Conservation (phyloP, 108 stramenopile species). For the Cyclotella baltica region DNA sequence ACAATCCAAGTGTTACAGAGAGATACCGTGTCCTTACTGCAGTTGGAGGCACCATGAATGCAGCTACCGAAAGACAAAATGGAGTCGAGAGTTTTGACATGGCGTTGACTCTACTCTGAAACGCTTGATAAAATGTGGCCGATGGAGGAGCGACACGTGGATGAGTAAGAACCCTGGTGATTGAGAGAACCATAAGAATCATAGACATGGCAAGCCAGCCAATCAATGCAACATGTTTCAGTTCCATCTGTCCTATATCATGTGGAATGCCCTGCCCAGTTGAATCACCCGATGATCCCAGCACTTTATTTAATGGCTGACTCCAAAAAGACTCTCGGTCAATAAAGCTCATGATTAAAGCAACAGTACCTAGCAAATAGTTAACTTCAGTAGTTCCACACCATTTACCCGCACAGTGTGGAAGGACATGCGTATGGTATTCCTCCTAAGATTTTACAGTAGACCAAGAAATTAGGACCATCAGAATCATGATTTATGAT, state of each 20-base stretch:
- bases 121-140: conserved; percentile 22
- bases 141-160: conserved; percentile 32
- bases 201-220: conserved; percentile 53
- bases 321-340: conserved; percentile 58
- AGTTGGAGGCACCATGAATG: conserved; percentile 46
- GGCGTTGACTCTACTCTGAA: conserved; percentile 44
- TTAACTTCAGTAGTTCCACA: conserved; percentile 89
- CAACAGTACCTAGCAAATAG: conserved; percentile 52
- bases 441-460: conserved; percentile 70
- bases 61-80: conserved; percentile 39
- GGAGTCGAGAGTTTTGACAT: conserved; percentile 71
- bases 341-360: conserved; percentile 45
- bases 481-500: not conserved
- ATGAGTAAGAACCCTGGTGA: conserved; percentile 52
- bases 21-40: conserved; percentile 52
- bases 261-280: conserved; percentile 25
- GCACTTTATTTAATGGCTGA: conserved; percentile 35
- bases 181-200: conserved; percentile 52
- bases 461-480: not conserved
- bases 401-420: conserved; percentile 68
- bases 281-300: conserved; percentile 17
- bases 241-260: conserved; percentile 42
- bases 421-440: conserved; percentile 88
- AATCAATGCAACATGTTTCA: conserved; percentile 42
- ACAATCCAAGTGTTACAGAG: conserved; percentile 62